Evolutionary conservation across 805 yeast genomes (phyloP), one percentile per base, ranked within the genome.

Genomic region (Myxozyma geophila): DNA sequence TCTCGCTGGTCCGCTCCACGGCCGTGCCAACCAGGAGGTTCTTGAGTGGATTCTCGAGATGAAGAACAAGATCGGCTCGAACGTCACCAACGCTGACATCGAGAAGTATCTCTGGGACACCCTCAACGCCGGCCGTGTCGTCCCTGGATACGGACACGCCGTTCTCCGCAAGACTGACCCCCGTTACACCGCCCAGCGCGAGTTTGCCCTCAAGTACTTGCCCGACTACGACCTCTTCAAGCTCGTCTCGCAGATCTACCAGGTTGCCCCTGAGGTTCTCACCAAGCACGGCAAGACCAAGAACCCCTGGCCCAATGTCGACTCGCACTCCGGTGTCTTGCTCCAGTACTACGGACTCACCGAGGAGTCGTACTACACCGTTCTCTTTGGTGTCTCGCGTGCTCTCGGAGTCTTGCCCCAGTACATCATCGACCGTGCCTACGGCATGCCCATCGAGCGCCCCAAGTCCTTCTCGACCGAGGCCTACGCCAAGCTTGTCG

Each of bases 391-490:
- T 82, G 95, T 89, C 62, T 83, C 93, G 57, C 87, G 96, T 80
- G 92, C 95, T 55, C 82, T 89, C 66, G 96, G 96, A 82, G 92
- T 88, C 60, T 81, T 89, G 74, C 92, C 95, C 67, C 95, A 89
- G 81, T 81, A 88, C 79, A 88, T 89, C 79, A 85, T 87, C 74
- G 95, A 89, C 81, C 85, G 96, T 77, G 92, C 92, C 71, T 80
- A 86, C 66, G 95, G 95, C 74, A 77, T 84, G 71, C 87, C 96
- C 72, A 87, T 89, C 75, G 96, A 89, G 82, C 88, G 96, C 82
- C 95, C 95, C 80, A 89, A 89, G 81, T 87, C 96, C 68, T 90
- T 91, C 90, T 89, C 96, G 67, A 90, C 97, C 70, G 93, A 90
- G 81, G 91, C 91, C 81, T 90, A 88, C 83, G 87, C 85, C 76